phyloP scores from a whole-genome alignment of 2,329 filamentous ascomycete genomes.

The Colletotrichum tropicale region DNA sequence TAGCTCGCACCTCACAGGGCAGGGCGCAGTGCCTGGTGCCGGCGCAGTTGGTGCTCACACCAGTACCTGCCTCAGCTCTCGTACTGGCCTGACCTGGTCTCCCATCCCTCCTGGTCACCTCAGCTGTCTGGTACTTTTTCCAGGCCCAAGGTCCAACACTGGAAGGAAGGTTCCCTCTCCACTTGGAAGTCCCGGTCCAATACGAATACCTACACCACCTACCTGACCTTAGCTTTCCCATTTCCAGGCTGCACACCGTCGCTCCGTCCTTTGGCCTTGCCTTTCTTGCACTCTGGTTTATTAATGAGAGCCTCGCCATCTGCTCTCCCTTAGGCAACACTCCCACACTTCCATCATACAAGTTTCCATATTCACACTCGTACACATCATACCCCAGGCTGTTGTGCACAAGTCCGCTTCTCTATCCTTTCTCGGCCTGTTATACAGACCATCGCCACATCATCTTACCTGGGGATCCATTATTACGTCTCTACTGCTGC shows the following conservation, averaged over 20 bases:
- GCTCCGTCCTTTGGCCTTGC: slow-evolving; percentile 4
- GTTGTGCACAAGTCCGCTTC: not conserved
- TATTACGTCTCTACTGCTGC: not conserved
- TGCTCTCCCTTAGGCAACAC: slow-evolving; percentile 16
- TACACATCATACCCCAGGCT: not conserved
- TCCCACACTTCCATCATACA: slow-evolving; percentile 1
- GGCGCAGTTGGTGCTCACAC: not conserved
- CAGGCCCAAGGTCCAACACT: not conserved
- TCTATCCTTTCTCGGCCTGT: not conserved
- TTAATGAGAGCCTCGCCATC: slow-evolving; percentile 13
- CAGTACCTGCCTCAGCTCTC: not conserved
- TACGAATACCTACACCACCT: not conserved
- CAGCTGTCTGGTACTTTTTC: not conserved
- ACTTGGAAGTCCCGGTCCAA: slow-evolving; percentile 6
- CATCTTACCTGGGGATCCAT: not conserved
- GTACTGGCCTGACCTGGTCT: not conserved
- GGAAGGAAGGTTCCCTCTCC: not conserved
- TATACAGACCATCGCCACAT: slow-evolving; percentile 4
- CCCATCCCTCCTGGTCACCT: not conserved
- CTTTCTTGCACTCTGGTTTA: slow-evolving; percentile 14
- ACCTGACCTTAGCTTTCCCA: slow-evolving; percentile 2
- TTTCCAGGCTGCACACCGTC: slow-evolving; percentile 16
- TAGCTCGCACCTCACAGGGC: not conserved
- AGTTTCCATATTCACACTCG: not conserved
- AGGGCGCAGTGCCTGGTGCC: not conserved